These are phyloP conservation scores for Pilaira anomala DNA, from an alignment of 192 early-diverging fungal species.

Conservation along the genomic window DNA sequence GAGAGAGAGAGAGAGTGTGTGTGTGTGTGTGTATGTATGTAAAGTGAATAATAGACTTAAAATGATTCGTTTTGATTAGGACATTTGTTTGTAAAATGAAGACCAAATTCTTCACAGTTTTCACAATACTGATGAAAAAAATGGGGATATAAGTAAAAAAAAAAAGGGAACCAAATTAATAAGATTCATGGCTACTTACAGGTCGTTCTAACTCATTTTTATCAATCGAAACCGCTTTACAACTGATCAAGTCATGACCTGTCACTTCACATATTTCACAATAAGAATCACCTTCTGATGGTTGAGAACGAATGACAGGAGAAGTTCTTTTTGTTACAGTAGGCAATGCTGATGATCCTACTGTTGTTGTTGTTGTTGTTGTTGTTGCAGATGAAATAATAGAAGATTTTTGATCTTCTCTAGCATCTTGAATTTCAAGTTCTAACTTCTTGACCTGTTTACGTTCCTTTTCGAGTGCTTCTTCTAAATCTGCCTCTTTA, in stretches of 20 bases:
- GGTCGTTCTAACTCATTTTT: conserved; percentile 36
- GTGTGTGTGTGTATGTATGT: too few relatives aligned
- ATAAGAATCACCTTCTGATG: too few relatives aligned
- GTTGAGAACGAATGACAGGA: too few relatives aligned
- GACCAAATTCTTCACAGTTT: conserved; percentile 69
- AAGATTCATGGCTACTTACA: conserved; percentile 29
- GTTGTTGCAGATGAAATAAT: neutral
- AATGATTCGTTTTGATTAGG: conserved; percentile 71
- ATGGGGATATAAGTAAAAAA: conserved; percentile 17
- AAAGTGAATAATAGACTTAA: too few relatives aligned
- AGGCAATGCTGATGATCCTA: too few relatives aligned
- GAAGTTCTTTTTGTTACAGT: too few relatives aligned
- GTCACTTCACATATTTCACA: conserved; percentile 69
- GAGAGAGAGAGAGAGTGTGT: too few relatives aligned
- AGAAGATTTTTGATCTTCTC: conserved; percentile 18
- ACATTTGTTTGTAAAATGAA: conserved; percentile 70
- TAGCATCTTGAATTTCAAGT: conserved; percentile 51
- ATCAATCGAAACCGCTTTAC: conserved; percentile 46
- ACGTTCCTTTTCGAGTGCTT: conserved; percentile 48
- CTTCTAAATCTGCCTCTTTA: conserved; percentile 66
- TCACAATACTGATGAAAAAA: conserved; percentile 61
- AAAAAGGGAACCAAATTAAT: neutral
- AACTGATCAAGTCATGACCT: conserved; percentile 63
- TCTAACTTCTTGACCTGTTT: conserved; percentile 40
- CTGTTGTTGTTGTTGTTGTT: neutral